Base-by-base conservation (phyloP, 2,329 filamentous ascomycete species). In the Lachnellula occidentalis region DNA sequence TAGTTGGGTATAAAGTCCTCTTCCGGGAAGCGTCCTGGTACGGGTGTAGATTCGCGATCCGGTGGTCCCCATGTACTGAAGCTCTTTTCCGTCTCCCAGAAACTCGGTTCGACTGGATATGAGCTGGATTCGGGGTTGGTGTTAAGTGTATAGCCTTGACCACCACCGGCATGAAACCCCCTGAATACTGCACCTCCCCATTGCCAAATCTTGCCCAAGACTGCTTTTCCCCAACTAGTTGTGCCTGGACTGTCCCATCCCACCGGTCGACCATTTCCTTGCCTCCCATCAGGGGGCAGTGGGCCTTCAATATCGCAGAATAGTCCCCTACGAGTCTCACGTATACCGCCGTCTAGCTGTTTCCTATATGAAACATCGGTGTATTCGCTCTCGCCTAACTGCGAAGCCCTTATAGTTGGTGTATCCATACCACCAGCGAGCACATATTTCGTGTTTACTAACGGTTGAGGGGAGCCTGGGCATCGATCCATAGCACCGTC, bases 151-250 rank as follows among this genome's bases (percentile, higher is more conserved):
- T 92, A 95, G 24, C 83, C 84, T 56, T 76, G 77, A 8, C 92
- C 92, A 3, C 87, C 90, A 7, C 92, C 92, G 12, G 92, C 90
- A 58, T 92, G 85, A 69, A 96, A 96, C 0, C 92, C 92, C 52
- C 81, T 80, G 66, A 96, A 95, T 0, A 87, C 82, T 14, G 60
- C 57, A 1, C 58, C 58, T 8, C 79, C 82, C 64, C 96, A 94
- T 62, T 91, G 82, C 80, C 90, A 91, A 0, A 95, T 83, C 65
- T 86, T 92, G 17, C 89, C 88, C 1, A 88, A 77, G 0, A 87
- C 79, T 48, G 81, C 71, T 17, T 74, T 74, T 31, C 80, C 78
- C 85, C 83, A 87, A 37, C 76, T 73, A 14, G 70, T 70, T 0
- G 55, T 51, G 63, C 65, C 60, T 14, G 56, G 53, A 54, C 58